Evolutionary conservation across 108 stramenopile genomes (phyloP).

Genomic region (Epithemia pelagica): DNA sequence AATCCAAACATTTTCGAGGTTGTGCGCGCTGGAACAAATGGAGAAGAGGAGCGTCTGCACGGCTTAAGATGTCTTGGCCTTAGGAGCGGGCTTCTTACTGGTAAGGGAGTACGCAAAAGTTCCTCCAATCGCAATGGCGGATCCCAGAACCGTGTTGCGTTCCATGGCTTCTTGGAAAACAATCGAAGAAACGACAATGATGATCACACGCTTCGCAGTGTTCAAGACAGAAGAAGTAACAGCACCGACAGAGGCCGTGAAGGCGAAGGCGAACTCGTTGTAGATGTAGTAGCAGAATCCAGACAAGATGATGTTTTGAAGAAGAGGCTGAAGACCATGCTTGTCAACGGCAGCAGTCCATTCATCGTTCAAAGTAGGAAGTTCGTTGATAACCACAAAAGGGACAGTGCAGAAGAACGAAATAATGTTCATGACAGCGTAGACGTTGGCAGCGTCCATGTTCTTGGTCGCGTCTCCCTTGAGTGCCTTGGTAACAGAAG

Average conservation of each 20-base stretch:
- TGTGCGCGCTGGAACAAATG: too few species aligned
- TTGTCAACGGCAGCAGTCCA: constrained; percentile 55
- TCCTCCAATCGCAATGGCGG: constrained; percentile 78
- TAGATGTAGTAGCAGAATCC: constrained; percentile 95
- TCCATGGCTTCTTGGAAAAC: constrained; percentile 83
- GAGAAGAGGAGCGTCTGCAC: too few species aligned
- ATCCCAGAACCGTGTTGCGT: constrained; percentile 82
- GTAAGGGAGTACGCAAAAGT: constrained; percentile 80
- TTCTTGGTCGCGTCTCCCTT: constrained; percentile 84
- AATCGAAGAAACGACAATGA: constrained; percentile 78
- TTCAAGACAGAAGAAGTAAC: constrained; percentile 84
- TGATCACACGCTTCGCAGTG: constrained; percentile 87
- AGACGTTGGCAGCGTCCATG: constrained; percentile 94
- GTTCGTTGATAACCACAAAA: constrained; percentile 74
- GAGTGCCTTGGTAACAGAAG: constrained; percentile 77
- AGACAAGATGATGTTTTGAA: constrained; percentile 62
- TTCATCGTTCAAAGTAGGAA: constrained; percentile 47
- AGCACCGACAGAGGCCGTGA: constrained; percentile 67
- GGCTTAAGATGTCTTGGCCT: constrained; percentile 37
- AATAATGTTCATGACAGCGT: constrained; percentile 92
- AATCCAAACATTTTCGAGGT: too few species aligned
- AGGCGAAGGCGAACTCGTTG: constrained; percentile 92
- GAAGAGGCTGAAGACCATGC: constrained; percentile 45
- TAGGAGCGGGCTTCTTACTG: constrained; percentile 22
- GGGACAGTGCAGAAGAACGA: constrained; percentile 85